A percentile compares a stretch with the other conserved stretches of the same genome.
Evolutionary conservation across 2,329 filamentous ascomycete genomes (phyloP).

Genomic region (Talaromyces sp.): DNA sequence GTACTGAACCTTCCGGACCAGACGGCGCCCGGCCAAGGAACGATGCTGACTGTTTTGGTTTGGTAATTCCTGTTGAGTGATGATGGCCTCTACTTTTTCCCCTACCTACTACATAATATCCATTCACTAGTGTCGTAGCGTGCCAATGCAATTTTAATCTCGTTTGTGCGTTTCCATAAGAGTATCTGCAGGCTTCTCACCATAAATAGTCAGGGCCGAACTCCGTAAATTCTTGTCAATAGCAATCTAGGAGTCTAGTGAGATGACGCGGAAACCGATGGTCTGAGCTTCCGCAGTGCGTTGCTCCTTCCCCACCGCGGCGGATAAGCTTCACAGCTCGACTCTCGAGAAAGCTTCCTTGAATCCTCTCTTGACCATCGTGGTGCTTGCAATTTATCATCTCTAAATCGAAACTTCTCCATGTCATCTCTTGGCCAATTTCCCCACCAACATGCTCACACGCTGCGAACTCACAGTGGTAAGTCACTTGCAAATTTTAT

Average conservation of each 20-base stretch:
- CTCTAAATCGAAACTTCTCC: constrained; percentile 1
- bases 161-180: neutral
- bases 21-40: constrained; percentile 9
- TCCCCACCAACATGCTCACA: constrained; percentile 36
- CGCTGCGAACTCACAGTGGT: constrained; percentile 42
- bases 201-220: neutral
- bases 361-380: neutral
- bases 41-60: constrained; percentile 26
- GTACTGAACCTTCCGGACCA: constrained; percentile 14
- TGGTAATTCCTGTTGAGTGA: constrained; percentile 34
- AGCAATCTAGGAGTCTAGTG: neutral
- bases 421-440: constrained; percentile 29
- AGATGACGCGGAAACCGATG: neutral
- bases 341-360: neutral
- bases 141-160: constrained; percentile 35
- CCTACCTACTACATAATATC: constrained; percentile 41
- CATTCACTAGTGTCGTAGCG: constrained; percentile 34
- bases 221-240: neutral
- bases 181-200: too few relatives aligned
- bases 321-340: neutral
- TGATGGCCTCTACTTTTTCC: constrained; percentile 31
- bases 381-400: neutral
- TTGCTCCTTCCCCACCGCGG: neutral
- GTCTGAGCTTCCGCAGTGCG: constrained; percentile 2
- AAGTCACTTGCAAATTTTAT: constrained; percentile 9